Evolutionary conservation across 306 rosid genomes (phyloP), one percentile per base, ranked within the genome.

Genomic region (Prunus padus): DNA sequence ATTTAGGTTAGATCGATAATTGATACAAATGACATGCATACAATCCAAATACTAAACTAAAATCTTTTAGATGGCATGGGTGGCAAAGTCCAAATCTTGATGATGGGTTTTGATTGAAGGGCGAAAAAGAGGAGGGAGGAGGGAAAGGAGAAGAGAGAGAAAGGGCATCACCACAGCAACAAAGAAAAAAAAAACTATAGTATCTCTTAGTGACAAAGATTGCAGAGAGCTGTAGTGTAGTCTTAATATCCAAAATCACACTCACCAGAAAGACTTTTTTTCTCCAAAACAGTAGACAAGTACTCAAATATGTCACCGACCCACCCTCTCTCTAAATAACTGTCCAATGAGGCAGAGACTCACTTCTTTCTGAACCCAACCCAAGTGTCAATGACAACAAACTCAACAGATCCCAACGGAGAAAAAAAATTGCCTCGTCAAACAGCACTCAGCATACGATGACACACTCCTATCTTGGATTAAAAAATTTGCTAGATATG

Each of bases 31-130:
- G 31, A 8, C 49, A 40, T 65, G 28, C 69, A 65, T 2, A 28
- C 30, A 65, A 54, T 13, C 42, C 67, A 16, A 45, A 44, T 60
- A 10, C 11, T 56, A 73, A 56, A 61, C 14, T 52, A 28, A 73
- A 33, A 6, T 57, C 45, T 22, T 40, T 13, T 18, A 51, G 7
- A 45, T n/a, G 69, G 26, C 11, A 45, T 10, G 23, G 40, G 57
- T 55, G 28, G 44, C 67, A 72, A 72, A 42, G 69, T 57, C 56
- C 20, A 73, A 45, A 73, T 59, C 59, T 73, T 60, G 59, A 59
- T 57, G 50, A 40, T 25, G 54, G 62, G 67, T 44, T 20, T 44
- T 59, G 11, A 26, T 45, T 73, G 16, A 60, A 12, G 26, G n/a
- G 14, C 13, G 22, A 61, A 56, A 55, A 37, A 60, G 26, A 70